phyloP scores from a whole-genome alignment of 805 yeast genomes.

The Ascoidea rubescens region DNA sequence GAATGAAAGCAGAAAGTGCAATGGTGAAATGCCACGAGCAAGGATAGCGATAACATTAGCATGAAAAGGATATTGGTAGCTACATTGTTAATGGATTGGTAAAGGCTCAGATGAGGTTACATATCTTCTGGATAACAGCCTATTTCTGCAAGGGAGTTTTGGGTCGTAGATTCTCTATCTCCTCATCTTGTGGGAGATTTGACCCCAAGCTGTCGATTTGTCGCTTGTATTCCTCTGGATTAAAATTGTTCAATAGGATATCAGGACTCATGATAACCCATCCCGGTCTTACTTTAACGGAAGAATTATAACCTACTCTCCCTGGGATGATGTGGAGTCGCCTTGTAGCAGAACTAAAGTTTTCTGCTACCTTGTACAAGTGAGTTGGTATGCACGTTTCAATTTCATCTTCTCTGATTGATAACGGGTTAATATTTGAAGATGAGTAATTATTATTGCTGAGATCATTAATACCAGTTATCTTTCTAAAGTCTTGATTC shows the following conservation, averaged over 20 bases:
- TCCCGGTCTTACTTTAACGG: conserved; percentile 61
- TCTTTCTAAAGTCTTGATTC: conserved; percentile 14
- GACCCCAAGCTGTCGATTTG: conserved; percentile 31
- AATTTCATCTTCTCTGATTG: conserved; percentile 13
- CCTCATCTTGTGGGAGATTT: conserved; percentile 54
- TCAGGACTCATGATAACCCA: conserved; percentile 91
- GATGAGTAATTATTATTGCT: conserved; percentile 1
- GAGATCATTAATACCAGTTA: not conserved
- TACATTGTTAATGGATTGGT: too few relatives aligned
- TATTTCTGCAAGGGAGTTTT: conserved; percentile 47
- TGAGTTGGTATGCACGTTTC: conserved; percentile 55
- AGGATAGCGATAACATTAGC: too few relatives aligned
- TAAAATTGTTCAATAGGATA: conserved; percentile 58
- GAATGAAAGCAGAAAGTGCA: too few relatives aligned
- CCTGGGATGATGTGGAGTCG: conserved; percentile 79
- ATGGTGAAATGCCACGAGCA: too few relatives aligned
- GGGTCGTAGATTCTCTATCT: conserved; percentile 73
- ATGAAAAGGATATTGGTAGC: too few relatives aligned
- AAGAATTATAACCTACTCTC: conserved; percentile 47
- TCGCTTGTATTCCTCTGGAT: conserved; percentile 27
- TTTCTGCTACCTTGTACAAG: conserved; percentile 74
- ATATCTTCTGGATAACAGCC: too few relatives aligned
- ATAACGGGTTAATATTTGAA: too few relatives aligned
- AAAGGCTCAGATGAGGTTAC: too few relatives aligned
- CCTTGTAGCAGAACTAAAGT: conserved; percentile 71